A percentile compares a stretch with the other conserved stretches of the same genome.
Conservation (phyloP, 106 monocot species). For the Allium sativum region DNA sequence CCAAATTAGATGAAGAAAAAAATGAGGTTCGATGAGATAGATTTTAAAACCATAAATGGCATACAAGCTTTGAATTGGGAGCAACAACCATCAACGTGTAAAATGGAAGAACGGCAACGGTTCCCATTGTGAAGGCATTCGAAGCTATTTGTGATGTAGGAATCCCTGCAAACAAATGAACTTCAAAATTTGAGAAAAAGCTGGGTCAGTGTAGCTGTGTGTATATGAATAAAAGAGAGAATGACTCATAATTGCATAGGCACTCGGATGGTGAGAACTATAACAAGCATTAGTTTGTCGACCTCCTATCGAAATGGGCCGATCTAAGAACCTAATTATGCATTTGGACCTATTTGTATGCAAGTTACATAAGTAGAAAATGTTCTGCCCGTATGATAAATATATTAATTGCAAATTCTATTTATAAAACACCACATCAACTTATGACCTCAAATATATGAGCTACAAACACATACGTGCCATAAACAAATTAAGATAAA, state of each 20-base stretch:
- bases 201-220: too few species aligned
- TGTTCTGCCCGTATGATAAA: background rate
- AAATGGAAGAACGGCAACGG: slow-evolving; percentile 90
- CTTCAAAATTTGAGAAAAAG: background rate
- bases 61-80: slow-evolving; percentile 67
- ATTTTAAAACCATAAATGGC: background rate
- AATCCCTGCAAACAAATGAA: slow-evolving; percentile 33
- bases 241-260: too few species aligned
- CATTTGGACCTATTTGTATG: background rate
- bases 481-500: background rate
- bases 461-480: background rate
- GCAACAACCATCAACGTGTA: slow-evolving; percentile 90
- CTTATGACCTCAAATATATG: background rate
- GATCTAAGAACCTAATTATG: background rate
- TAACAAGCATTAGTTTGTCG: too few species aligned
- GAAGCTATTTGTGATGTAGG: slow-evolving; percentile 63
- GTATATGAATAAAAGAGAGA: too few species aligned
- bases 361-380: background rate
- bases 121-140: slow-evolving; percentile 81
- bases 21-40: too few species aligned
- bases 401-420: background rate
- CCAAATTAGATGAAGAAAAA: too few species aligned
- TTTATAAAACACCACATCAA: background rate
- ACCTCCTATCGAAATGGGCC: too few species aligned
- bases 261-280: too few species aligned